Base-by-base conservation (phyloP, 306 rosid species). In the Lathyrus sativus region DNA sequence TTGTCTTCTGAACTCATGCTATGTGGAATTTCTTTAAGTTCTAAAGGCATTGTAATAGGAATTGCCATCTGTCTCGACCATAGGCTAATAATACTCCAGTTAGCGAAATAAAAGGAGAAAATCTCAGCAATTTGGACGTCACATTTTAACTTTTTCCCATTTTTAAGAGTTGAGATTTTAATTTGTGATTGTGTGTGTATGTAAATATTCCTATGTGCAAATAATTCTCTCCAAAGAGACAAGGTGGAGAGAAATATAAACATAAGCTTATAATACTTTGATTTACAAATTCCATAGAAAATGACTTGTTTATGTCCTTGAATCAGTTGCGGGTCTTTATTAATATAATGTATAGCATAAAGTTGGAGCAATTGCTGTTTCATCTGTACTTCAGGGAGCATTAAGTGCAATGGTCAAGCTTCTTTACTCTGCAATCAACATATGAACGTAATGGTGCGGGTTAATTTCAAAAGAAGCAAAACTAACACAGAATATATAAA, bases 1-100 rank as follows among this genome's bases (percentile, higher is more conserved):
- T 35, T 69, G 63, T 22, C 22, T 57, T 29, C 64, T 70, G 71
- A 74, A 61, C 68, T 78, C 71, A 62, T 62, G n/a, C 51, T 13
- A 22, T 61, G 15, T 54, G 14, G 5, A 35, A 43, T 11, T 55
- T 62, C 39, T 50, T 61, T 5, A 39, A 17, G 62, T 33, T 61
- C 49, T 31, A 28, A 49, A 44, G n/a, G 54, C 51, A 31, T 14
- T 14, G 57, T 61, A 48, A 56, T 67, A 29, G 22, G 38, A 39
- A 56, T 56, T 6, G 3, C 39, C 62, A 6, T 56, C 39, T 56
- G 5, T 56, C 18, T 28, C 6, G 19, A 10, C 11, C 11, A 56
- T 7, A 33, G 44, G 5, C 69, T 55, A 42, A 33, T 55, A 42
- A 26, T 38, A 37, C 24, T 54, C 54, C 19, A 5, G 8, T 35